phyloP scores from a whole-genome alignment of 208 protist genomes.

The Angomonas ambiguus region DNA sequence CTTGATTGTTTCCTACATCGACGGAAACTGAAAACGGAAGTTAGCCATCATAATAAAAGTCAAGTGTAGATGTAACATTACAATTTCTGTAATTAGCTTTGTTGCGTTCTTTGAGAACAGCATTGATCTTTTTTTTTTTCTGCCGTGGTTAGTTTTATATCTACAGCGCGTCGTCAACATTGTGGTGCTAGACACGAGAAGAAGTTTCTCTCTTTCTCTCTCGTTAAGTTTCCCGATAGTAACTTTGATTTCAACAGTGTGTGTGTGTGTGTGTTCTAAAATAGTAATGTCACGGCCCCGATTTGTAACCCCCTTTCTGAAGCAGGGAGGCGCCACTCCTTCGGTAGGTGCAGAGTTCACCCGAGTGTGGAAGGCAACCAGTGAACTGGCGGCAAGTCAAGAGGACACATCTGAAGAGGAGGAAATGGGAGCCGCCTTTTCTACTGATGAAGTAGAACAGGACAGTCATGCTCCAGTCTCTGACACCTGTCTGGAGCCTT shows the following conservation, averaged over 20 bases:
- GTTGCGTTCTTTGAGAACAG: background rate
- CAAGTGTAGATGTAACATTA: too few relatives aligned
- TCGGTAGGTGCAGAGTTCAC: too few relatives aligned
- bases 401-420: background rate
- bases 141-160: too few relatives aligned
- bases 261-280: too few relatives aligned
- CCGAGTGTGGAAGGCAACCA: background rate
- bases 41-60: too few relatives aligned
- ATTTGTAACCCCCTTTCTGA: background rate
- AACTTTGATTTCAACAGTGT: too few relatives aligned
- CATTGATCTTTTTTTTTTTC: background rate
- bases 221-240: too few relatives aligned
- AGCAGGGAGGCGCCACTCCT: background rate
- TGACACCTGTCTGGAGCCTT: background rate
- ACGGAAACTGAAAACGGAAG: constrained; percentile 1
- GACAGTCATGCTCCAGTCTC: background rate
- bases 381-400: background rate
- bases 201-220: too few relatives aligned
- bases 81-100: background rate
- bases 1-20: background rate
- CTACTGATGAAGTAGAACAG: background rate
- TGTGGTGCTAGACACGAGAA: too few relatives aligned
- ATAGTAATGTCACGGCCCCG: background rate
- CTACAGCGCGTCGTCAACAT: too few relatives aligned
- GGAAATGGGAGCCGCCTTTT: background rate